Evolutionary conservation across 192 early-diverging fungal genomes (phyloP), one percentile per base, ranked within the genome.

Genomic region (Chytriomyces confervae): DNA sequence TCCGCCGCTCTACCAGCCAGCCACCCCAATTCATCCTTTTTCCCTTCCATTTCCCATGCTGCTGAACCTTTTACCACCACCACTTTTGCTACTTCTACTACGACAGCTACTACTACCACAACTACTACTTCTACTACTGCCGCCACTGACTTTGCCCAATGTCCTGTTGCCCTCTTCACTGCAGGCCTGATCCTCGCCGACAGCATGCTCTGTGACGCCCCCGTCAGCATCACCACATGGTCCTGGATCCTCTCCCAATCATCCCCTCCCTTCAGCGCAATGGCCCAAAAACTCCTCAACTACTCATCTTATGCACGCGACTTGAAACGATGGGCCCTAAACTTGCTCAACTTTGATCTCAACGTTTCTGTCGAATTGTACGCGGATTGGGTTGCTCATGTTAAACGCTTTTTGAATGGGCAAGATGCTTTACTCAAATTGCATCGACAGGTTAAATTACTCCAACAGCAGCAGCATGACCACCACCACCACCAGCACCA

Each of bases 141-240:
- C 53, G 16, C 43, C 7, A 44, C 36, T 3, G 50, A 60, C 3
- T 72, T 72, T 43, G 16, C 24, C 2, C 16, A 0, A 7, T 48
- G 48, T 47, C 29, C 72, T 23, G 61, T 74, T 5, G 45, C 20
- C 5, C 61, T 74, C 0, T 74, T 74, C 50, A 11, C 50, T 0
- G 72, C 61, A 6, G 72, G 72, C 13, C 62, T 74, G 3, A 61
- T 74, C 20, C 61, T 74, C 11, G 72, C 72, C 2, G 72, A 74
- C 44, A 20, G 61, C 29, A 49, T 74, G 49, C 61, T 74, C 1
- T 74, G 72, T 23, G 72, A 74, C 29, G 61, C 72, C 0, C 60
- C 72, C 23, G 72, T 74, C 8, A 60, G 50, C 13, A 27, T 46
- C 6, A 20, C 3, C 11, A 63, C 72, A 11, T 74, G 72, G 72